A percentile compares a stretch with the other conserved stretches of the same genome.
Conservation (phyloP, 129 eudicot genomes). For the Centaurea solstitialis region DNA sequence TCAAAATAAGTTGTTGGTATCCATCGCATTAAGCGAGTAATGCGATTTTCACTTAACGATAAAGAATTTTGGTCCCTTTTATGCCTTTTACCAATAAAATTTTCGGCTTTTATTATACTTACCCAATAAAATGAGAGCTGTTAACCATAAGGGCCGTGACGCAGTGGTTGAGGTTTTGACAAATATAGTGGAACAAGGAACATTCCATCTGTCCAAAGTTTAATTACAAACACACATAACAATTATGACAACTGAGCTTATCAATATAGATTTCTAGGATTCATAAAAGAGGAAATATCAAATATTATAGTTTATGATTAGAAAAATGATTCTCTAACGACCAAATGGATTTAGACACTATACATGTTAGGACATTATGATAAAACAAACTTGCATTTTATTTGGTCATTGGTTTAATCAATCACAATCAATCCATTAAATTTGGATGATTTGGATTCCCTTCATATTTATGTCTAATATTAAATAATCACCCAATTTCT, state of each 20-base stretch:
- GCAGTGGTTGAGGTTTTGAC: too few species aligned
- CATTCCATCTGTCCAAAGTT: too few species aligned
- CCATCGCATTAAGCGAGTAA: neutral
- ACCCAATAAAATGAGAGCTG: neutral
- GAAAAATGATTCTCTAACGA: neutral
- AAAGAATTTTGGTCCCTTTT: neutral
- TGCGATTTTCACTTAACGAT: neutral
- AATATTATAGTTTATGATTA: neutral
- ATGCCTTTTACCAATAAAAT: neutral
- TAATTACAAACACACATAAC: too few species aligned
- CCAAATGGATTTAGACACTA: neutral
- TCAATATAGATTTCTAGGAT: too few species aligned
- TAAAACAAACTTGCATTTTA: conserved; percentile 13
- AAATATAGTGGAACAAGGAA: too few species aligned
- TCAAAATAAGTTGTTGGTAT: too few species aligned
- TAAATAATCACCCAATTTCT: neutral
- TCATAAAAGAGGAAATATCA: too few species aligned
- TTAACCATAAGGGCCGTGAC: too few species aligned
- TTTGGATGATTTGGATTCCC: conserved; percentile 11
- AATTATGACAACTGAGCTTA: too few species aligned
- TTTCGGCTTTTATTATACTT: neutral
- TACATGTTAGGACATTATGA: conserved; percentile 1
- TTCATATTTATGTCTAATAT: conserved; percentile 7
- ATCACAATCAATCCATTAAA: neutral
- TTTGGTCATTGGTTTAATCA: conserved; percentile 1